These are phyloP conservation scores for Noccaea bulbosa DNA, from an alignment of 345 rosid genomes.

Conservation along the genomic window DNA sequence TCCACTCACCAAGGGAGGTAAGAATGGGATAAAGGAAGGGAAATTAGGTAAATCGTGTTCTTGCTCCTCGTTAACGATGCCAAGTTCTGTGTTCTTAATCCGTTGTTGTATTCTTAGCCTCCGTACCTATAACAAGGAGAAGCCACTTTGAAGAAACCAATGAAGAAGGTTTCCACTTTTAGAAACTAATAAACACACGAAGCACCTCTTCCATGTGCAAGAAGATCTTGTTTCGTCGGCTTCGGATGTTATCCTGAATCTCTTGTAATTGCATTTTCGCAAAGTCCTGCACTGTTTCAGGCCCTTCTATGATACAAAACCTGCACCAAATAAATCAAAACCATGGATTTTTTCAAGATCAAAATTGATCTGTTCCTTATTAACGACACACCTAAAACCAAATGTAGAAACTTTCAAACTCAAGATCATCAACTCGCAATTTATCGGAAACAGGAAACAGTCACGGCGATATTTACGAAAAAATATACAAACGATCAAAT, in stretches of 20 bases:
- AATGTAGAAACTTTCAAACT: background rate
- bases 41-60: constrained; percentile 89
- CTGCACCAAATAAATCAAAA: constrained; percentile 47
- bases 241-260: constrained; percentile 90
- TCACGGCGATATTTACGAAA: background rate
- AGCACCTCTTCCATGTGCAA: constrained; percentile 93
- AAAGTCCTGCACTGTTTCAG: constrained; percentile 92
- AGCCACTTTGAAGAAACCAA: constrained; percentile 9
- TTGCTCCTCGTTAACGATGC: constrained; percentile 53
- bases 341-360: background rate
- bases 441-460: background rate
- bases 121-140: constrained; percentile 59
- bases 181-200: background rate
- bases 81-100: constrained; percentile 74
- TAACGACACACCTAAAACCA: background rate
- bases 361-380: background rate
- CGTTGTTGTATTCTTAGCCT: constrained; percentile 94
- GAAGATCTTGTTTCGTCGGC: constrained; percentile 93
- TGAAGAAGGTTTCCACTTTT: constrained; percentile 11
- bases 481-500: background rate
- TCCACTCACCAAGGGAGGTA: constrained; percentile 82
- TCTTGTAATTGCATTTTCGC: constrained; percentile 88
- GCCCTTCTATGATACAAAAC: constrained; percentile 98
- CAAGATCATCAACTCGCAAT: background rate
- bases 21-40: constrained; percentile 95